Evolutionary conservation across 2,329 filamentous ascomycete species (phyloP).

Genomic region (Aurifilum marmelostoma): DNA sequence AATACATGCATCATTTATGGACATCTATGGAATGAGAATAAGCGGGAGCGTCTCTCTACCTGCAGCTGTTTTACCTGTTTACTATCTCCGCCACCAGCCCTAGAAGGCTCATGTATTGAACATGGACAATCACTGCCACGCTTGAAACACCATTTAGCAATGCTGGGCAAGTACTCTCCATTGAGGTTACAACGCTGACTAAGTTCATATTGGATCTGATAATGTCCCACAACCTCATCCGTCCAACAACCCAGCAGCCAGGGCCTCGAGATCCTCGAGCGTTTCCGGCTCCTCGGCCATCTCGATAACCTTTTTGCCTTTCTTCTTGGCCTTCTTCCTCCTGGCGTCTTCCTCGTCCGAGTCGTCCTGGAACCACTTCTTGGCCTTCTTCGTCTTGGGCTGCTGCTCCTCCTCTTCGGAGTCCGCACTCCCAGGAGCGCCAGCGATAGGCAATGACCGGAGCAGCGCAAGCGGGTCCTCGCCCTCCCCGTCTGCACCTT

Average conservation of each 20-base stretch:
- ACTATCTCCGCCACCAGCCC: background rate
- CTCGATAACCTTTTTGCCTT: constrained; percentile 60
- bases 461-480: constrained; percentile 62
- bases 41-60: background rate
- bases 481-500: constrained; percentile 38
- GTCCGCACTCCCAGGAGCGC: constrained; percentile 26
- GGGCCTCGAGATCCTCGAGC: constrained; percentile 75
- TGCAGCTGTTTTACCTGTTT: background rate
- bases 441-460: constrained; percentile 55
- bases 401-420: constrained; percentile 33
- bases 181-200: background rate
- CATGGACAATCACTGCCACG: background rate
- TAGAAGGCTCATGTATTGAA: background rate
- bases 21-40: too few relatives aligned
- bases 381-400: constrained; percentile 63
- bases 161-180: background rate
- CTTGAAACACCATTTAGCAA: background rate
- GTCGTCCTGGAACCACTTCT: constrained; percentile 77
- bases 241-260: constrained; percentile 74
- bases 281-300: constrained; percentile 73
- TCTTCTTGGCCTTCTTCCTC: constrained; percentile 48
- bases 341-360: constrained; percentile 54
- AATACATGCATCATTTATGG: too few relatives aligned
- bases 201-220: background rate
- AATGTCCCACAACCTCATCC: constrained; percentile 33